Evolutionary conservation across 345 rosid genomes (phyloP).

Genomic region (Passiflora organensis): DNA sequence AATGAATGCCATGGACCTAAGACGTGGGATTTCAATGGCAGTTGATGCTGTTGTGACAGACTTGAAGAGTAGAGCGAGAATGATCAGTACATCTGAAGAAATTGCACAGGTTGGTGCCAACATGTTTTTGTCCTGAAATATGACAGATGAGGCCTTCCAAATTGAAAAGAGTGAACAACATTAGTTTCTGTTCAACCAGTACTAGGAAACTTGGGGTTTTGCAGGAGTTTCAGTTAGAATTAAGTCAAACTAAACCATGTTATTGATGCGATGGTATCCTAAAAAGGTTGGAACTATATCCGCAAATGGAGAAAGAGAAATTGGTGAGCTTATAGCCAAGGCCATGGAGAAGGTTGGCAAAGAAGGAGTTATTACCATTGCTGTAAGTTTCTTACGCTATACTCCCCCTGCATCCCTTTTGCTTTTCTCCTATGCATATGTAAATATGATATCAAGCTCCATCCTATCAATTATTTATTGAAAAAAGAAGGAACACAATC

Average conservation of each 20-base stretch:
- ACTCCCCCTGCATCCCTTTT: background rate
- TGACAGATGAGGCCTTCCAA: background rate
- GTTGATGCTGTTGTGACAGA: constrained; percentile 18
- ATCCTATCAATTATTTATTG: no score
- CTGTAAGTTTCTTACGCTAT: constrained; percentile 40
- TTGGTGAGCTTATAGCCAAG: constrained; percentile 90
- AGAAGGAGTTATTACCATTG: constrained; percentile 92
- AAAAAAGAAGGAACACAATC: no score
- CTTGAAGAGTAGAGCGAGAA: constrained; percentile 27
- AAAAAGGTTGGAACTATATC: constrained; percentile 73
- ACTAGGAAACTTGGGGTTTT: background rate
- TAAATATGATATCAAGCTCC: background rate
- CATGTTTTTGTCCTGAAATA: background rate
- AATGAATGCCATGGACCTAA: constrained; percentile 29
- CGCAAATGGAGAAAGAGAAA: constrained; percentile 93
- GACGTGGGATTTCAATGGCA: constrained; percentile 23
- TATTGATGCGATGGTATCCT: background rate
- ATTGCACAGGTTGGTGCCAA: constrained; percentile 67
- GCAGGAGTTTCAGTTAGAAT: background rate
- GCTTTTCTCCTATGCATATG: background rate
- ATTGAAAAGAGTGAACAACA: background rate
- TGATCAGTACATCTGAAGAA: constrained; percentile 63
- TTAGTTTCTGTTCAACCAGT: no score
- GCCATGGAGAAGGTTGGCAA: constrained; percentile 98
- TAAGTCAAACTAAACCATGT: background rate